These are phyloP conservation scores for Ganoderma multipileum DNA, from an alignment of 1,284 basidiomycete genomes.

Conservation along the genomic window DNA sequence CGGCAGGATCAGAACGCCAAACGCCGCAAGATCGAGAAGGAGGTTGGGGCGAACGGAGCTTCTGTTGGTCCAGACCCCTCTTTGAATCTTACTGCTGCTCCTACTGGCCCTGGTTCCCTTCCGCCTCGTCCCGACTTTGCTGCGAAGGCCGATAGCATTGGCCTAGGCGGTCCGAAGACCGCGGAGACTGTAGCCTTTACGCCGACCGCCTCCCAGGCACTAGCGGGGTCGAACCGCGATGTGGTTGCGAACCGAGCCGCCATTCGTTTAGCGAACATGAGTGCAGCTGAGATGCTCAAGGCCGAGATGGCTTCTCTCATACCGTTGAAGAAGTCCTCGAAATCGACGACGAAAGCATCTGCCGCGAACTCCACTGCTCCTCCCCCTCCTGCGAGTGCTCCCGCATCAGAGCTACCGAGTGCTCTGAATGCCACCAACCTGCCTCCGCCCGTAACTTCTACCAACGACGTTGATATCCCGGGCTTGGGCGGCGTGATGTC, in stretches of 20 bases:
- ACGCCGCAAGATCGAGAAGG: conserved; percentile 83
- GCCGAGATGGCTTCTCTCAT: conserved; percentile 83
- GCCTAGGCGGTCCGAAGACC: conserved; percentile 67
- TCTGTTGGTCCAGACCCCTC: conserved; percentile 57
- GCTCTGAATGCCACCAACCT: conserved; percentile 15
- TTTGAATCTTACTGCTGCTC: conserved; percentile 56
- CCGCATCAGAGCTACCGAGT: conserved; percentile 22
- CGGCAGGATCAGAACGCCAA: conserved; percentile 91
- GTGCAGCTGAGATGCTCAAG: conserved; percentile 92
- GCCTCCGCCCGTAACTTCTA: conserved; percentile 12
- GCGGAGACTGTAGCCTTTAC: conserved; percentile 60
- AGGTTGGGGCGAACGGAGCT: conserved; percentile 55
- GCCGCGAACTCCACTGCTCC: conserved; percentile 33
- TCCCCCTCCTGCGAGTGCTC: conserved; percentile 21
- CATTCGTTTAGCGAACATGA: conserved; percentile 95
- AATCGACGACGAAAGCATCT: conserved; percentile 43
- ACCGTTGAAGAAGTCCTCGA: conserved; percentile 59
- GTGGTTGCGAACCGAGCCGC: conserved; percentile 88
- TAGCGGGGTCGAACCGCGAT: conserved; percentile 84
- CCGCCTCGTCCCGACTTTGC: conserved; percentile 73
- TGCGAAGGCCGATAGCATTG: conserved; percentile 76
- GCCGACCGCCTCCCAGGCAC: conserved; percentile 67
- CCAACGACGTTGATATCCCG: conserved; percentile 39
- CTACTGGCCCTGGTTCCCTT: conserved; percentile 52
- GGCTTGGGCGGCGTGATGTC: conserved; percentile 38